Percentiles rank a stretch among this genome's conserved stretches.
phyloP scores from a whole-genome alignment of 257 asterid species.

The Nicotiana tabacum region DNA sequence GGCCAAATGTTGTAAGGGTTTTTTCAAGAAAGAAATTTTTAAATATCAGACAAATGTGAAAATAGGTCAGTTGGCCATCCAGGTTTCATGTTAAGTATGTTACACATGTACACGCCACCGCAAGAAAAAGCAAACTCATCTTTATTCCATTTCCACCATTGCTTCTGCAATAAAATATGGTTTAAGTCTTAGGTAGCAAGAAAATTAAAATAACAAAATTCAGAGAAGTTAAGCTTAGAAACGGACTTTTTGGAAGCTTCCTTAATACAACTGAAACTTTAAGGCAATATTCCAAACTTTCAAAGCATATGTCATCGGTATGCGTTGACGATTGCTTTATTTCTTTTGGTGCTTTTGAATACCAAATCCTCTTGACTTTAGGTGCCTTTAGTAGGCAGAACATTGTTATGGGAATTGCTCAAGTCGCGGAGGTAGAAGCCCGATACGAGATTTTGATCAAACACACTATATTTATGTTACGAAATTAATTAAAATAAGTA shows the following conservation, averaged over 20 bases:
- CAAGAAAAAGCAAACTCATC: not conserved
- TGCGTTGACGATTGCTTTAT: not conserved
- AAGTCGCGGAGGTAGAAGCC: no score
- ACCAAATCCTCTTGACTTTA: not conserved
- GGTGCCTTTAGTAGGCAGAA: no score
- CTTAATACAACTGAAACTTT: not conserved
- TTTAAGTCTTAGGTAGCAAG: not conserved
- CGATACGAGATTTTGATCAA: no score
- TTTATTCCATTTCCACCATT: not conserved
- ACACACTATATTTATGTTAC: no score
- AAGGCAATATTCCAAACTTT: no score
- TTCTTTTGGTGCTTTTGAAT: no score
- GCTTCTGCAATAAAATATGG: not conserved
- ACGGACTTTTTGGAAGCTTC: not conserved
- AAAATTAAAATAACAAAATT: not conserved
- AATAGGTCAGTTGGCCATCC: not conserved
- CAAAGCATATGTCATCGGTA: not conserved
- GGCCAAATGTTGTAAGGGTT: not conserved
- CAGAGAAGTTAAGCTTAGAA: not conserved
- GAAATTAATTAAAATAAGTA: no score
- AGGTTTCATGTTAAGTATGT: not conserved
- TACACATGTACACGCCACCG: not conserved
- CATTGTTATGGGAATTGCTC: no score
- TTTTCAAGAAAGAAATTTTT: not conserved
- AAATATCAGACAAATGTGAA: not conserved